phyloP scores from a whole-genome alignment of 331 rosid species.

The Malus hybrid region DNA sequence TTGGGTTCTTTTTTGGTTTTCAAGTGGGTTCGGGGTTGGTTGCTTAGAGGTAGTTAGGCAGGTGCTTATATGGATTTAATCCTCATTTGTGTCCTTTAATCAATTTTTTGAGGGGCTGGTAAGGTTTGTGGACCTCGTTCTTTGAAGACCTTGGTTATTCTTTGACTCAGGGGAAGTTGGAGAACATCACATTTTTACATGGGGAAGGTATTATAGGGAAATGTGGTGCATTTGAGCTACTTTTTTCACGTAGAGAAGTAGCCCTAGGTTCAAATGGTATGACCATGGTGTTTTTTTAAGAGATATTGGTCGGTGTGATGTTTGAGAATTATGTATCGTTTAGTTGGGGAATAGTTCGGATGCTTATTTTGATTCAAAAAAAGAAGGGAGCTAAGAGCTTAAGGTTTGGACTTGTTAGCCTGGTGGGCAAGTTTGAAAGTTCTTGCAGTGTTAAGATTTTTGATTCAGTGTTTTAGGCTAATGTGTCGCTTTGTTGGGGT shows the following conservation, averaged over 20 bases:
- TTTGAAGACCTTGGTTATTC: not conserved
- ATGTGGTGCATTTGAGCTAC: not conserved
- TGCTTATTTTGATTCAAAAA: not conserved
- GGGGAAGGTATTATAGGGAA: not conserved
- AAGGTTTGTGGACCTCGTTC: not conserved
- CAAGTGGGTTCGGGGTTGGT: not conserved
- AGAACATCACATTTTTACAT: not conserved
- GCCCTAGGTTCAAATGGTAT: not conserved
- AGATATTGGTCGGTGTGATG: constrained; percentile 1
- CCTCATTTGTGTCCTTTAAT: not conserved
- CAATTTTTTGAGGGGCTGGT: not conserved
- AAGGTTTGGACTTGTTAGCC: not conserved
- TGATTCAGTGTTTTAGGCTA: not conserved
- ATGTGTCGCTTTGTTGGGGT: not conserved
- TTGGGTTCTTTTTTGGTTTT: not conserved
- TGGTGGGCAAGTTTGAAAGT: not conserved
- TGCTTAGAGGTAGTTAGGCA: not conserved
- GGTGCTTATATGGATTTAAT: not conserved
- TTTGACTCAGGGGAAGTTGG: not conserved
- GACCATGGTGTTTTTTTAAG: not conserved
- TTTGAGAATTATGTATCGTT: not conserved
- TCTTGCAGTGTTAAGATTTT: not conserved
- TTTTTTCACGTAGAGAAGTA: not conserved
- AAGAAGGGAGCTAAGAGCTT: not conserved
- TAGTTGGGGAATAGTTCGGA: not conserved